Evolutionary conservation across 441 rosid genomes (phyloP).

Genomic region (Gossypium lobatum): DNA sequence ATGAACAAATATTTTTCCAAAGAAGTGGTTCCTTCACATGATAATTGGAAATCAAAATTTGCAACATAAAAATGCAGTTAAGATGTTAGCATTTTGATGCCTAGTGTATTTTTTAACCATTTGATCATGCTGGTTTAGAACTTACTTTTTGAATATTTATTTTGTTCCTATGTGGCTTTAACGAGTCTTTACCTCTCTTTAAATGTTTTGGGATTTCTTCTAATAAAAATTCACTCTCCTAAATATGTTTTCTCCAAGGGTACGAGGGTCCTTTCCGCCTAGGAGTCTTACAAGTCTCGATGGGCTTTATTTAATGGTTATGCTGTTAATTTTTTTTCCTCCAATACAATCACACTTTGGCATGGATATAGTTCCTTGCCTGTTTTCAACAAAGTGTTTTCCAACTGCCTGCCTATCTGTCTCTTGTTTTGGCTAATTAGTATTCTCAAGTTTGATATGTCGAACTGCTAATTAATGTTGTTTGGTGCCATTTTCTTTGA

Average conservation of each 20-base stretch:
- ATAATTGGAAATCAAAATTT: background rate
- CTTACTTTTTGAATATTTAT: background rate
- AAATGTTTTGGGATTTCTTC: conserved; percentile 8
- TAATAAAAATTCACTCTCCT: background rate
- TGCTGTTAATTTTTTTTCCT: background rate
- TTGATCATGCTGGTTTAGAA: background rate
- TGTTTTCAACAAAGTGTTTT: background rate
- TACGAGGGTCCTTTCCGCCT: background rate
- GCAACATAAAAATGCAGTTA: background rate
- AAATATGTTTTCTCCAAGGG: background rate
- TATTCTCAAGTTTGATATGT: background rate
- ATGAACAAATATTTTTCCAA: background rate
- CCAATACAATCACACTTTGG: background rate
- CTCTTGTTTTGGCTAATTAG: background rate
- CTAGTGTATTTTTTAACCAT: background rate
- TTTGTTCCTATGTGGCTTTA: background rate
- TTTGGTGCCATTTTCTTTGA: conserved; percentile 1
- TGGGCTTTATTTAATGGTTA: background rate
- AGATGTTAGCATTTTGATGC: background rate
- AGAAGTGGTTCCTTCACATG: background rate
- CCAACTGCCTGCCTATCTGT: background rate
- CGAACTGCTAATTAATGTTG: background rate
- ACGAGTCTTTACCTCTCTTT: background rate
- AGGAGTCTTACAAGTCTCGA: background rate
- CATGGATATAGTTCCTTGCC: background rate